These are phyloP conservation scores for Candida schatavii DNA, from an alignment of 805 yeast species.

Conservation along the genomic window DNA sequence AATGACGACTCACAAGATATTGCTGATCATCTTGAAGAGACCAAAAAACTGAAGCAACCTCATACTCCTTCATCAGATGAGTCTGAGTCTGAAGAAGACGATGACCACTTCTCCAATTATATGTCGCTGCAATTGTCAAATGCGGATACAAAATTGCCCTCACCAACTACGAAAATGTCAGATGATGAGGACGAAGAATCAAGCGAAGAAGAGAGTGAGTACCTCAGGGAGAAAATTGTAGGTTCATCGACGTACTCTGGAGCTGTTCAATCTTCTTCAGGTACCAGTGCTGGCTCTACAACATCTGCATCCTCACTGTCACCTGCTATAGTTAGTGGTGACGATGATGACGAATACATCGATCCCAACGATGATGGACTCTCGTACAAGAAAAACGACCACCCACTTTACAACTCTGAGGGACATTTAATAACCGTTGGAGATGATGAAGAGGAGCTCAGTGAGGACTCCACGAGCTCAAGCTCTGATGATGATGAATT, in stretches of 20 bases:
- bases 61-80: constrained; percentile 26
- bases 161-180: constrained; percentile 19
- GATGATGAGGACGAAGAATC: constrained; percentile 14
- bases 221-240: constrained; percentile 3
- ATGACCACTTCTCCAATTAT: constrained; percentile 65
- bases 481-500: constrained; percentile 29
- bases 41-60: constrained; percentile 2
- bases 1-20: constrained; percentile 23
- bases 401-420: constrained; percentile 56
- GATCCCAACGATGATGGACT: constrained; percentile 83
- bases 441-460: constrained; percentile 15
- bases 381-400: constrained; percentile 60
- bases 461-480: constrained; percentile 29
- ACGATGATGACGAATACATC: constrained; percentile 65
- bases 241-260: not conserved
- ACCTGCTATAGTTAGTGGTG: constrained; percentile 14
- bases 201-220: constrained; percentile 11
- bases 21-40: constrained; percentile 15
- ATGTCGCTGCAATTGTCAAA: constrained; percentile 72
- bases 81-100: constrained; percentile 39
- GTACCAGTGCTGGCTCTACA: not conserved
- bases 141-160: constrained; percentile 32
- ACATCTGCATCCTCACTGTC: not conserved
- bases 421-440: constrained; percentile 14
- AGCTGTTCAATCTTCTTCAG: too few relatives aligned